Evolutionary conservation across 2,329 filamentous ascomycete genomes (phyloP).

Genomic region (Venturia effusa): DNA sequence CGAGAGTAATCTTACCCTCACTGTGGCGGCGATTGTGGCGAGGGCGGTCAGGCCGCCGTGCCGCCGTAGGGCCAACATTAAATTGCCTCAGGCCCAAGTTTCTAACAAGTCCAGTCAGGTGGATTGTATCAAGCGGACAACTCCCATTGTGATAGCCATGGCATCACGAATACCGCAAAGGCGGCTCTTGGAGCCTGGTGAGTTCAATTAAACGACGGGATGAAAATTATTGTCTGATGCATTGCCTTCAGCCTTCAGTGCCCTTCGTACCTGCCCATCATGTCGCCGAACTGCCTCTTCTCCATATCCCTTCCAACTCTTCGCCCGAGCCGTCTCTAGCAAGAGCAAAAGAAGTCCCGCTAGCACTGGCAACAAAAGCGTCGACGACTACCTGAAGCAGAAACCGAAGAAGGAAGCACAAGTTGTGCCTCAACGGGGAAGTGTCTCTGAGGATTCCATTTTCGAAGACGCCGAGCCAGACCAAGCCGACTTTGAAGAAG

Average conservation of each 20-base stretch:
- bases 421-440: conserved; percentile 3
- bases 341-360: neutral
- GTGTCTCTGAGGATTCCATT: conserved; percentile 39
- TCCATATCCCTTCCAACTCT: neutral
- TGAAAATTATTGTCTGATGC: neutral
- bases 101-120: too few species aligned
- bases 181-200: conserved; percentile 8
- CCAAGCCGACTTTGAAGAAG: conserved; percentile 15
- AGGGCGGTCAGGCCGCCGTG: too few species aligned
- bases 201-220: neutral
- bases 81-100: too few species aligned
- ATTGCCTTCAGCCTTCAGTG: neutral
- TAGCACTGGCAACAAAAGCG: neutral
- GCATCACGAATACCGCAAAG: conserved; percentile 1
- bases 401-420: neutral
- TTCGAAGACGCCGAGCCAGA: conserved; percentile 32
- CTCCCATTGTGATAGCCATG: neutral
- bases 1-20: too few species aligned
- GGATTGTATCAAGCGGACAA: neutral
- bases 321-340: neutral
- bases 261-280: neutral
- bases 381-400: neutral
- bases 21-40: too few species aligned
- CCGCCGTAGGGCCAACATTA: too few species aligned
- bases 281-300: neutral